Percentiles rank a stretch among this genome's conserved stretches.
These are phyloP conservation scores for Ogataea kodamae DNA, from an alignment of 805 yeast genomes.

Conservation along the genomic window DNA sequence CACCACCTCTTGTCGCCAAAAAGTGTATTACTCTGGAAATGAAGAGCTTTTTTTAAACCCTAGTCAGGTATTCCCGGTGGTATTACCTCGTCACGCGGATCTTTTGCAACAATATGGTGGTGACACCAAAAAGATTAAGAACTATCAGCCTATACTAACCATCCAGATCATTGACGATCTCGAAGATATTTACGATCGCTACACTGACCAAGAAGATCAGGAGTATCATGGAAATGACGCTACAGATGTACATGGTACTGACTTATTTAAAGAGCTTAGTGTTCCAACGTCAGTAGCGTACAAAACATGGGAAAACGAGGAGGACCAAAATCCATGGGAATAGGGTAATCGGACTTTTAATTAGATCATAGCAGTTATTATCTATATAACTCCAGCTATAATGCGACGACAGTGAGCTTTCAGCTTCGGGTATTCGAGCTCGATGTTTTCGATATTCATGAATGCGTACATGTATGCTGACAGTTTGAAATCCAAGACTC, in stretches of 20 bases:
- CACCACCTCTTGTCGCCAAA: constrained; percentile 14
- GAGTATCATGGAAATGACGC: constrained; percentile 6
- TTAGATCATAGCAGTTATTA: too few species aligned
- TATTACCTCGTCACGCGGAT: constrained; percentile 72
- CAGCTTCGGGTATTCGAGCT: constrained; percentile 12
- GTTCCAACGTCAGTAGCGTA: constrained; percentile 50
- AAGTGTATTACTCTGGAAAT: constrained; percentile 23
- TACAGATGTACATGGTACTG: constrained; percentile 33
- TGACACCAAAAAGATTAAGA: constrained; percentile 47
- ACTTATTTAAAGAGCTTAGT: constrained; percentile 45
- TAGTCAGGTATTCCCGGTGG: constrained; percentile 50
- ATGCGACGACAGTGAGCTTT: constrained; percentile 17
- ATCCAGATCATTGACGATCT: constrained; percentile 64
- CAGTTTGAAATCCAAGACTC: constrained; percentile 24
- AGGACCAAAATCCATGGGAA: constrained; percentile 67
- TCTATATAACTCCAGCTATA: constrained; percentile 14
- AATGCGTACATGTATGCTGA: constrained; percentile 23
- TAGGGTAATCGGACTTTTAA: too few species aligned
- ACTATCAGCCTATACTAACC: constrained; percentile 72
- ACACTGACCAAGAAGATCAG: constrained; percentile 17
- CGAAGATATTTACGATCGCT: constrained; percentile 56
- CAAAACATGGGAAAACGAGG: constrained; percentile 52
- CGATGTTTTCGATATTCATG: constrained; percentile 12
- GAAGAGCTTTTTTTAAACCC: constrained; percentile 47
- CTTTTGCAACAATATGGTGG: constrained; percentile 73